Evolutionary conservation across 768 basidiomycete species (phyloP).

Genomic region (Kwoniella europaea): DNA sequence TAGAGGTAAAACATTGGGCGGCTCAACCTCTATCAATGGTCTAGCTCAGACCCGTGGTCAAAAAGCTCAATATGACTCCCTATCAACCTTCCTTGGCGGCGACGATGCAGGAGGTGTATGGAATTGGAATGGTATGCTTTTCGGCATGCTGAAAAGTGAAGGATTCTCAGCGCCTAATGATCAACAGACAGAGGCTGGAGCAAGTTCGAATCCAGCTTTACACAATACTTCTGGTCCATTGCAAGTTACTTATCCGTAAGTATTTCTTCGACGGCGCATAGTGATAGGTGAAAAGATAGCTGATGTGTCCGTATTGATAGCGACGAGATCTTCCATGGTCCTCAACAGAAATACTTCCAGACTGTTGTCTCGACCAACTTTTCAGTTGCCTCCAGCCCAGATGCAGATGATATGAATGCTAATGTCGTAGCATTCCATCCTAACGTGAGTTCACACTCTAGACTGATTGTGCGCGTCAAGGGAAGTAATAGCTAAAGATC

Average conservation of each 20-base stretch:
- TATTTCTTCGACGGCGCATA: neutral
- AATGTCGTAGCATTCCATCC: constrained; percentile 68
- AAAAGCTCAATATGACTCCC: constrained; percentile 20
- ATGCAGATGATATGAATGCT: constrained; percentile 66
- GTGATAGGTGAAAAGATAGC: neutral
- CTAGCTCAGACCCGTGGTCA: constrained; percentile 38
- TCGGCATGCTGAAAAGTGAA: constrained; percentile 58
- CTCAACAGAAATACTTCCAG: constrained; percentile 64
- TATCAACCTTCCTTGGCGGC: constrained; percentile 56
- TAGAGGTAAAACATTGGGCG: constrained; percentile 53
- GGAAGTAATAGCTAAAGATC: neutral
- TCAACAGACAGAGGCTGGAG: constrained; percentile 50
- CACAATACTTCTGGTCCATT: constrained; percentile 66
- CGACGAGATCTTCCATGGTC: constrained; percentile 65
- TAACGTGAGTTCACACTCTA: constrained; percentile 53
- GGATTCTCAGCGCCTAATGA: constrained; percentile 44
- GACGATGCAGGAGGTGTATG: constrained; percentile 55
- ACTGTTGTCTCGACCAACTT: constrained; percentile 63
- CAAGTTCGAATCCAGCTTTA: constrained; percentile 60
- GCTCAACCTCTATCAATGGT: constrained; percentile 56
- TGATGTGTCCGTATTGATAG: constrained; percentile 1
- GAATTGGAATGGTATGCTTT: constrained; percentile 59
- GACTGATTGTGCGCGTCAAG: neutral
- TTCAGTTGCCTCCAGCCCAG: constrained; percentile 54
- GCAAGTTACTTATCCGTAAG: constrained; percentile 61